phyloP scores from a whole-genome alignment of 176 grass and related monocot genomes.

The Phoenix roebelenii region DNA sequence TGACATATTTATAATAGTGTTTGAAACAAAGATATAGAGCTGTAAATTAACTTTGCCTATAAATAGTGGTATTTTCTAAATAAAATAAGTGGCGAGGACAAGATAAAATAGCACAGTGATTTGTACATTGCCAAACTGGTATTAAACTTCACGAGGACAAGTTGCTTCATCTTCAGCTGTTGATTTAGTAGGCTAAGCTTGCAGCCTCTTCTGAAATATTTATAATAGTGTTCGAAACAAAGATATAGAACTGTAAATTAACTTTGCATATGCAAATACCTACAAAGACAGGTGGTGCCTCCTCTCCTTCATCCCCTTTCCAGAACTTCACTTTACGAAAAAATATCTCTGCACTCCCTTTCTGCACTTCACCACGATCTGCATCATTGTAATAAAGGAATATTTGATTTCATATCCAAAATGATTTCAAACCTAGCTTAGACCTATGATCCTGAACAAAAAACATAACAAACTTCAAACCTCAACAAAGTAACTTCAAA shows the following conservation, averaged over 20 bases:
- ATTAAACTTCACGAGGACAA: too few relatives aligned
- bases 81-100: too few relatives aligned
- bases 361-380: conserved; percentile 97
- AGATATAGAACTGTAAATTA: background rate
- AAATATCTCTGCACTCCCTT: conserved; percentile 99
- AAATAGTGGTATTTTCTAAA: too few relatives aligned
- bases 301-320: conserved; percentile 94
- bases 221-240: background rate
- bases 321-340: conserved; percentile 99
- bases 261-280: conserved; percentile 14
- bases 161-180: too few relatives aligned
- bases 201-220: background rate
- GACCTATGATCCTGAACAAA: conserved; percentile 3
- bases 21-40: background rate
- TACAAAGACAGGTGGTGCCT: conserved; percentile 98
- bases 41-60: background rate
- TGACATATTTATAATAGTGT: background rate
- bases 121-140: too few relatives aligned
- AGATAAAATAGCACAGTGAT: too few relatives aligned
- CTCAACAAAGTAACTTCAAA: too few relatives aligned
- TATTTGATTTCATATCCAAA: background rate
- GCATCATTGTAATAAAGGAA: conserved; percentile 5
- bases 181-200: too few relatives aligned
- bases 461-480: background rate
- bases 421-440: background rate